Evolutionary conservation across 352 stramenopile genomes (phyloP).

Genomic region (Detonula confervacea): DNA sequence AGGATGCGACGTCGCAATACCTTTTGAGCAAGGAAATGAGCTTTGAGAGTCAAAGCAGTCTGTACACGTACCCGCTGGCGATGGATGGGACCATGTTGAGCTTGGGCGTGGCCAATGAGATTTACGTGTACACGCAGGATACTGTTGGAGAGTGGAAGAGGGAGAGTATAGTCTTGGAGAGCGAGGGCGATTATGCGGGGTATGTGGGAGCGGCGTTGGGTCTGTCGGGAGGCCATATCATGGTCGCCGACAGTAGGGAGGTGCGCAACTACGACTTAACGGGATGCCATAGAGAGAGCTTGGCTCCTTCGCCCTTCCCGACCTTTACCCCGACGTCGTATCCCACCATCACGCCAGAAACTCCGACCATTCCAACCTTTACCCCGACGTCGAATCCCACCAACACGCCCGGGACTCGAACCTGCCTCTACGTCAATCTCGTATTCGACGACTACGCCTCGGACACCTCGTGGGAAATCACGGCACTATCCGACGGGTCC

Average conservation of each 20-base stretch:
- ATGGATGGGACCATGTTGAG: constrained; percentile 21
- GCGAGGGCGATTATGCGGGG: constrained; percentile 13
- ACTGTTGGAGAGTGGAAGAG: constrained; percentile 18
- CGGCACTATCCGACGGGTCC: neutral
- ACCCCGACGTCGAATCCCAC: neutral
- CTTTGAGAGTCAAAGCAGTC: constrained; percentile 10
- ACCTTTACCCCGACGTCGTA: neutral
- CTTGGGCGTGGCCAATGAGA: constrained; percentile 21
- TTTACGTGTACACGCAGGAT: constrained; percentile 26
- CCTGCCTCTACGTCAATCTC: neutral
- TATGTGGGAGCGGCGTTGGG: constrained; percentile 10
- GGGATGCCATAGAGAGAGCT: constrained; percentile 6
- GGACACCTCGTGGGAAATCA: constrained; percentile 13
- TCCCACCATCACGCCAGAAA: neutral
- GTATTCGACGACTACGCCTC: constrained; percentile 5
- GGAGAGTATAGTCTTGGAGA: constrained; percentile 15
- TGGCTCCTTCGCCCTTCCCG: neutral
- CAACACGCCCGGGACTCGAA: neutral
- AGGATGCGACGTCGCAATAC: neutral
- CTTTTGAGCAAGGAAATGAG: constrained; percentile 23
- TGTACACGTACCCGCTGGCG: constrained; percentile 29
- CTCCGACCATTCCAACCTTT: too few relatives aligned
- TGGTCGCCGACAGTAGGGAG: constrained; percentile 4
- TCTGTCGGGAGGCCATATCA: constrained; percentile 19
- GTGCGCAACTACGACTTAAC: constrained; percentile 24